phyloP scores from a whole-genome alignment of 106 monocot genomes.

The Platanthera guangdongensis region DNA sequence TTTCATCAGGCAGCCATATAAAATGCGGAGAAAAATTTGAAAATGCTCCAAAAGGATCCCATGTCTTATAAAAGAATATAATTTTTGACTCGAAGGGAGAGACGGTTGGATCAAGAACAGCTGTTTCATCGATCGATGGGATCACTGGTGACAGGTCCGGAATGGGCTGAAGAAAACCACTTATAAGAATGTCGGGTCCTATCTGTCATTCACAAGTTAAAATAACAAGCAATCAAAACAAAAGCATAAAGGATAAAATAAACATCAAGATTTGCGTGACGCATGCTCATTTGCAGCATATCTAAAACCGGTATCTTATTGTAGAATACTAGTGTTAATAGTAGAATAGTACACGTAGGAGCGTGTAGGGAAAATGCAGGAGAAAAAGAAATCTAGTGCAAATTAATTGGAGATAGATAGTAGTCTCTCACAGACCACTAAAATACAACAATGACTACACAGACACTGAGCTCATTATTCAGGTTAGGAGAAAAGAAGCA shows the following conservation, averaged over 20 bases:
- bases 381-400: too few species aligned
- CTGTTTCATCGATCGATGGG: conserved; percentile 67
- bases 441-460: too few species aligned
- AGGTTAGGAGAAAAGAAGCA: too few species aligned
- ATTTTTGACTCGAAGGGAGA: conserved; percentile 74
- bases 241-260: not conserved
- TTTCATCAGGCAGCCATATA: conserved; percentile 54
- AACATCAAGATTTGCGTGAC: not conserved
- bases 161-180: conserved; percentile 90
- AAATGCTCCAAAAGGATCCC: conserved; percentile 87
- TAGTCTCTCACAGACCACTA: too few species aligned
- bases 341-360: too few species aligned
- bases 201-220: conserved; percentile 39
- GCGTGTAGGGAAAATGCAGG: too few species aligned
- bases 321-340: too few species aligned
- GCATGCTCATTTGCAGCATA: too few species aligned
- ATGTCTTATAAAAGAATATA: conserved; percentile 97
- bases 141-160: conserved; percentile 81
- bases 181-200: conserved; percentile 84
- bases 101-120: conserved; percentile 65
- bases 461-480: too few species aligned
- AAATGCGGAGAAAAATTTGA: conserved; percentile 97
- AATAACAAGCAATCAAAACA: not conserved
- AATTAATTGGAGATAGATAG: too few species aligned
- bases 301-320: too few species aligned